A percentile compares a stretch with the other conserved stretches of the same genome.
phyloP scores from a whole-genome alignment of 2,329 filamentous ascomycete genomes.

The Bipolaris cookei region DNA sequence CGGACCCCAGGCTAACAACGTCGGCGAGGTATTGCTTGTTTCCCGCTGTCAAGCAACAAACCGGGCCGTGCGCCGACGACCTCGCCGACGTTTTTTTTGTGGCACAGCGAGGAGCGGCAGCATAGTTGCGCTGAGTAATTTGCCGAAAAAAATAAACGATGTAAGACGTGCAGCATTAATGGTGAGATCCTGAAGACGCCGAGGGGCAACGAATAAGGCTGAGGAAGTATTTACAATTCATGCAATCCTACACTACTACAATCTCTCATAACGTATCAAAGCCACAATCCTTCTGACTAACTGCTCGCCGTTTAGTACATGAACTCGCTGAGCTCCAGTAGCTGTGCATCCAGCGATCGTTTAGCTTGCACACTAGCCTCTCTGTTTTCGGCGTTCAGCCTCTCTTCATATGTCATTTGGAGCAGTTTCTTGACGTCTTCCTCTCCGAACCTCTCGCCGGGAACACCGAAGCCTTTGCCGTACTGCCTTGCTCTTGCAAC shows the following conservation, averaged over 20 bases:
- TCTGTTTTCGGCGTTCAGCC: conserved; percentile 68
- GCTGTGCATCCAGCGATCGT: conserved; percentile 72
- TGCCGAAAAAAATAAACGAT: too few relatives aligned
- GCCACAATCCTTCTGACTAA: too few relatives aligned
- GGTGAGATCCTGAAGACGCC: not conserved
- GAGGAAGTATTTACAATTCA: conserved; percentile 3
- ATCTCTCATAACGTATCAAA: not conserved
- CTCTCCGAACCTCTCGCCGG: conserved; percentile 42
- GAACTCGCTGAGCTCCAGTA: conserved; percentile 72
- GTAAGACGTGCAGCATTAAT: not conserved
- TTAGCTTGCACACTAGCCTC: conserved; percentile 69
- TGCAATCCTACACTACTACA: conserved; percentile 1
- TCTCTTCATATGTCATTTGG: conserved; percentile 52
- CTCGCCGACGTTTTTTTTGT: too few relatives aligned
- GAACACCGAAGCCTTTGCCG: conserved; percentile 35
- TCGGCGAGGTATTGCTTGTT: too few relatives aligned
- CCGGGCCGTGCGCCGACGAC: too few relatives aligned
- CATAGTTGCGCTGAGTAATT: too few relatives aligned
- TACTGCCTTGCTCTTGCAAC: conserved; percentile 65
- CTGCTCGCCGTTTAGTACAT: conserved; percentile 56
- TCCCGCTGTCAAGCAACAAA: too few relatives aligned
- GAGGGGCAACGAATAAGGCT: not conserved
- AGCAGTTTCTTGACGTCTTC: conserved; percentile 52
- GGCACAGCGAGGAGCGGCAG: too few relatives aligned
- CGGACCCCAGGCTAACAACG: too few relatives aligned